Evolutionary conservation across 2,329 filamentous ascomycete genomes (phyloP).

Genomic region (Karstenula rhodostoma): DNA sequence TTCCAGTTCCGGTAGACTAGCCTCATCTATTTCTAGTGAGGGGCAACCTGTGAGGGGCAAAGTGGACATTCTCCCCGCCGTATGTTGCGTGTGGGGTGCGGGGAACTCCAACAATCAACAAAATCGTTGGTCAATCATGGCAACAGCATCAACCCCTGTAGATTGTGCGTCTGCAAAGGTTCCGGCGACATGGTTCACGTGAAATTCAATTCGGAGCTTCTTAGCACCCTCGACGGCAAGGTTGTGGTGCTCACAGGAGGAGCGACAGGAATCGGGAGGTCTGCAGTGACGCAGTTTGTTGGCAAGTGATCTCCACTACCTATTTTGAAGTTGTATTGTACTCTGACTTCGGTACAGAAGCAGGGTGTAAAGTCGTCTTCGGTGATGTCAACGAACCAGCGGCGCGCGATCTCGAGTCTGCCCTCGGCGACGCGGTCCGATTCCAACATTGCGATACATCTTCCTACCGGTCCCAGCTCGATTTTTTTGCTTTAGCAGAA

Average conservation of each 20-base stretch:
- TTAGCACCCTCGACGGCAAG: constrained; percentile 23
- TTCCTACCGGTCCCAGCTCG: constrained; percentile 24
- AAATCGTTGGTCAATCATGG: background rate
- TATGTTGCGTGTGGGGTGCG: constrained; percentile 12
- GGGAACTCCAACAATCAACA: background rate
- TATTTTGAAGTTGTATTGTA: background rate
- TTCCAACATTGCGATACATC: constrained; percentile 29
- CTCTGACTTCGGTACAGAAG: constrained; percentile 18
- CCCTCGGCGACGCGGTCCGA: constrained; percentile 21
- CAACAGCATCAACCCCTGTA: background rate
- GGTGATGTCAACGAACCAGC: constrained; percentile 29
- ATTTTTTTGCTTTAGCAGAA: constrained; percentile 26
- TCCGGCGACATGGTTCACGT: constrained; percentile 26
- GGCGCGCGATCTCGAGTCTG: constrained; percentile 18
- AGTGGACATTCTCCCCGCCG: constrained; percentile 8
- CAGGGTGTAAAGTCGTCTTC: constrained; percentile 31
- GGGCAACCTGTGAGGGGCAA: background rate
- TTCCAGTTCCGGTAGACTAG: background rate
- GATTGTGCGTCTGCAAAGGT: background rate
- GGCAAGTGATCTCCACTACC: constrained; percentile 14
- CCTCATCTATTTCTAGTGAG: background rate
- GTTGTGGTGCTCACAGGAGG: constrained; percentile 33
- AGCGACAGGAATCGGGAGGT: constrained; percentile 31
- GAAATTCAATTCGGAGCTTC: constrained; percentile 26
- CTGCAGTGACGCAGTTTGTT: constrained; percentile 27